phyloP scores from a whole-genome alignment of 352 stramenopile species.

The Globisporangium lucens region DNA sequence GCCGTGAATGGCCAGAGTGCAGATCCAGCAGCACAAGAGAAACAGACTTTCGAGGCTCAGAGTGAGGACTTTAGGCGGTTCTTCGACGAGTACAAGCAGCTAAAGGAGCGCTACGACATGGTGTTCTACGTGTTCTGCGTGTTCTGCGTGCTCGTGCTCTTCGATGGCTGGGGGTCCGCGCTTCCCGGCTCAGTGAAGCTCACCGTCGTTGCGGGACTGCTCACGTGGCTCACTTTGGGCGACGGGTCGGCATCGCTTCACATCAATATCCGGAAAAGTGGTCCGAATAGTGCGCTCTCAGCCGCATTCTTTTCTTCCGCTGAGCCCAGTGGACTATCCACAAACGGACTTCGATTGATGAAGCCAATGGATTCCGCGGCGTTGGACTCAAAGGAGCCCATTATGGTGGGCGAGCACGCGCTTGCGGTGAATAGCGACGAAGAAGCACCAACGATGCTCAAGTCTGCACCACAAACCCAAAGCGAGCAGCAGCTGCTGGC shows the following conservation, averaged over 20 bases:
- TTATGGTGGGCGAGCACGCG: not conserved
- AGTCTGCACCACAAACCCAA: not conserved
- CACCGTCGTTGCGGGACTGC: constrained; percentile 28
- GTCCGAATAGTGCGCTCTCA: constrained; percentile 16
- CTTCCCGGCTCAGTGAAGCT: constrained; percentile 35
- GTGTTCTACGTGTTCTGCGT: constrained; percentile 36
- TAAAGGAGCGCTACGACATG: constrained; percentile 26
- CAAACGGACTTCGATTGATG: not conserved
- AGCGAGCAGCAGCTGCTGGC: not conserved
- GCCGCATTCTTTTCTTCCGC: constrained; percentile 19
- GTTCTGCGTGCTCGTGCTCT: constrained; percentile 33
- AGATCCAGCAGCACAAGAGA: not conserved
- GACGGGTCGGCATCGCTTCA: constrained; percentile 37
- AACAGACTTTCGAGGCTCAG: constrained; percentile 14
- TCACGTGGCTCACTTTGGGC: constrained; percentile 35
- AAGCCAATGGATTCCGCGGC: not conserved
- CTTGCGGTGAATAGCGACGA: not conserved
- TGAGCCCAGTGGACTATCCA: not conserved
- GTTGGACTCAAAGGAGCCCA: not conserved
- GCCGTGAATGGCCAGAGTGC: not conserved
- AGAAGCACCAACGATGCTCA: not conserved
- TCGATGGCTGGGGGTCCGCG: constrained; percentile 29
- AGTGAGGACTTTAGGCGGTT: constrained; percentile 27
- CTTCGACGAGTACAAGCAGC: constrained; percentile 22
- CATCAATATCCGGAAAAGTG: constrained; percentile 34